Evolutionary conservation across 2,329 filamentous ascomycete species (phyloP).

Genomic region (Beauveria pseudobassiana): DNA sequence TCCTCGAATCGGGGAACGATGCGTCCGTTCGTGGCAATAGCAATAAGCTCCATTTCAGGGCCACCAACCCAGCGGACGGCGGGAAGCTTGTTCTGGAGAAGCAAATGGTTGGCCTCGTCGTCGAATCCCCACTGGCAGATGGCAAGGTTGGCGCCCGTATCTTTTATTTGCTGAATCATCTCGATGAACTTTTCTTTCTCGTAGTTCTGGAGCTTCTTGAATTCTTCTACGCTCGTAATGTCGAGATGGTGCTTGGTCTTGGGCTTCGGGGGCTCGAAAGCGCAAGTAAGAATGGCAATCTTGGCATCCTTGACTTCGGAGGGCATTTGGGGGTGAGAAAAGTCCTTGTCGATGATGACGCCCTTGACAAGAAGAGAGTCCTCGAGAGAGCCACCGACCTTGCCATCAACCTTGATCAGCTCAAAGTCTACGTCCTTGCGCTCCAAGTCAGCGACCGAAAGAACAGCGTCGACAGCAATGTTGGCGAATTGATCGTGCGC

Average conservation of each 20-base stretch:
- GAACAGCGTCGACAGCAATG: conserved; percentile 93
- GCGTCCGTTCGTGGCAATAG: conserved; percentile 94
- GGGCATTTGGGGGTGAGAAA: conserved; percentile 98
- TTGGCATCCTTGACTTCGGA: conserved; percentile 92
- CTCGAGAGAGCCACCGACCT: conserved; percentile 89
- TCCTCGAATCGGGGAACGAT: conserved; percentile 98
- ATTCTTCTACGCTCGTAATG: conserved; percentile 94
- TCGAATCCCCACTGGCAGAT: conserved; percentile 99
- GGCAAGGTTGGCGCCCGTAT: conserved; percentile 90
- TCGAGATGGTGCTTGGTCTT: conserved; percentile 99
- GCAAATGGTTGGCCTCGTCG: conserved; percentile 94
- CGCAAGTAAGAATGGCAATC: conserved; percentile 93
- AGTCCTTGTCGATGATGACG: conserved; percentile 99
- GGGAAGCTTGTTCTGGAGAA: conserved; percentile 91
- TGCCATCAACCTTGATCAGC: conserved; percentile 98
- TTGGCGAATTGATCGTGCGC: conserved; percentile 96
- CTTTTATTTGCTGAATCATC: conserved; percentile 98
- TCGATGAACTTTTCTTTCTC: conserved; percentile 94
- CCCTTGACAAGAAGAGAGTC: conserved; percentile 94
- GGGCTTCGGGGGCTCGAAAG: conserved; percentile 97
- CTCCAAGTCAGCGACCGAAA: conserved; percentile 92
- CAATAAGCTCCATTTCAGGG: conserved; percentile 96
- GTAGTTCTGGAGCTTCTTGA: conserved; percentile 94
- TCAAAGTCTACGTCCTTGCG: conserved; percentile 98
- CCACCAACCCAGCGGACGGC: conserved; percentile 97